A percentile compares a stretch with the other conserved stretches of the same genome.
Conservation (phyloP, 2,329 filamentous ascomycete genomes). For the Hypocreales sp. region DNA sequence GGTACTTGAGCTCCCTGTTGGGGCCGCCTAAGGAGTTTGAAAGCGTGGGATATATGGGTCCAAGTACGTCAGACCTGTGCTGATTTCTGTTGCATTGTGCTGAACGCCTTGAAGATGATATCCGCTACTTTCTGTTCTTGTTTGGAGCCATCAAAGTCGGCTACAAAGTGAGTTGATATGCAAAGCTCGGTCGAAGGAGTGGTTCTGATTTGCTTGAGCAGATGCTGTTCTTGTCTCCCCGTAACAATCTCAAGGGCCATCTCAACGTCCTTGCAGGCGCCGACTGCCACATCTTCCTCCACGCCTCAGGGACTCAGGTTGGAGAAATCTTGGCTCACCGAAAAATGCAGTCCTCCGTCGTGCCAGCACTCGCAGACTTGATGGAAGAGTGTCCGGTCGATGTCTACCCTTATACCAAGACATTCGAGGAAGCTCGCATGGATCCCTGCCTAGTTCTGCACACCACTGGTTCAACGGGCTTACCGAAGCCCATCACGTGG, state of each 20-base stretch:
- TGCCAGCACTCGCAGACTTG: constrained; percentile 14
- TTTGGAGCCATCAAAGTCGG: constrained; percentile 5
- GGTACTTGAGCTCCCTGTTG: too few species aligned
- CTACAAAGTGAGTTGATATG: too few species aligned
- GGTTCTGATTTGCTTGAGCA: too few species aligned
- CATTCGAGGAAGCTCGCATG: constrained; percentile 3
- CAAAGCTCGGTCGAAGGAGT: too few species aligned
- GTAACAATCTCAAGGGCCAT: constrained; percentile 5
- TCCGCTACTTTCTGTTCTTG: constrained; percentile 5
- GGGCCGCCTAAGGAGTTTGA: too few species aligned
- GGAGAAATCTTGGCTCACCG: constrained; percentile 5
- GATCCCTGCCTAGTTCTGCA: constrained; percentile 5
- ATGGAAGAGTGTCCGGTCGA: constrained; percentile 18
- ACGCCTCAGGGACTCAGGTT: constrained; percentile 5
- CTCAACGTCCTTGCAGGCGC: constrained; percentile 25
- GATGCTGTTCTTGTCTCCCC: constrained; percentile 5
- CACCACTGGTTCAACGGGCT: constrained; percentile 5
- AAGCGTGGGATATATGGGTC: too few species aligned
- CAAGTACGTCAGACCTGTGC: too few species aligned
- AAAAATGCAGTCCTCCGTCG: constrained; percentile 20
- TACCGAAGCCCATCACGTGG: constrained; percentile 19
- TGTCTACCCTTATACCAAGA: constrained; percentile 8
- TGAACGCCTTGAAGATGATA: too few species aligned
- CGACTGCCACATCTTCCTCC: constrained; percentile 23
- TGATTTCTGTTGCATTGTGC: too few species aligned